Base-by-base conservation (phyloP, 75 land plant species). In the Sequoia sempervirens region DNA sequence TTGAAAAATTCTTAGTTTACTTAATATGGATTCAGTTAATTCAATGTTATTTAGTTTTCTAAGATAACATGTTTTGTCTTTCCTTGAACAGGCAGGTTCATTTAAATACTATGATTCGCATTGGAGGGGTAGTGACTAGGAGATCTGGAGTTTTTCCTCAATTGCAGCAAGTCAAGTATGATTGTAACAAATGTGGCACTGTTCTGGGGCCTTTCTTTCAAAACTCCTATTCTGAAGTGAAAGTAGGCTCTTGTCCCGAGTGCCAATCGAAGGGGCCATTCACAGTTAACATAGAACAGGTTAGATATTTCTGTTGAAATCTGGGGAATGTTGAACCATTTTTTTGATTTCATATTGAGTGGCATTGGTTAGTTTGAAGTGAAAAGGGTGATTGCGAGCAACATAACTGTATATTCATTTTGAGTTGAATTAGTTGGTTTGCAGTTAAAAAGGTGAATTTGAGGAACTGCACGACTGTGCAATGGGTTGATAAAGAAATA, bases 241-340 rank as follows among this genome's bases (percentile, higher is more conserved):
- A 94, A 86, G 98, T 97, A 70, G 99, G 99, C 50, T 97, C 99
- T 72, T 97, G 99, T 82, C 99, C 98, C 4, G 99, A 96, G 85
- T 97, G 99, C 87, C 99, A 97, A 83, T 97, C 99, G 1, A 92
- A 92, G 84, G 99, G 99, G 15, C 99, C 99, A 75, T 97, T 97
- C 87, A 93, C 89, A 47, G 95, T 97, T 53, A 97, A 97, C 79
- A 86, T 96, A 82, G 99, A 97, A 83, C 96, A 96, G 94, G 99
- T 97, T 80, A 47, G 47, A 43, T 14, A 50, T 78, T 79, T 6
- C n/a, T 58, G 0, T 83, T 46, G 18, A 38, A 41, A n/a, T 23
- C 10, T 23, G 12, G 18, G 30, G 30, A 13, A 8, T 78, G n/a
- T 28, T 45, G 50, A n/a, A 75, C 17, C 26, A 6, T 75, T 38